Evolutionary conservation across 2,329 filamentous ascomycete species (phyloP).

Genomic region (Thielaviopsis ethacetica): DNA sequence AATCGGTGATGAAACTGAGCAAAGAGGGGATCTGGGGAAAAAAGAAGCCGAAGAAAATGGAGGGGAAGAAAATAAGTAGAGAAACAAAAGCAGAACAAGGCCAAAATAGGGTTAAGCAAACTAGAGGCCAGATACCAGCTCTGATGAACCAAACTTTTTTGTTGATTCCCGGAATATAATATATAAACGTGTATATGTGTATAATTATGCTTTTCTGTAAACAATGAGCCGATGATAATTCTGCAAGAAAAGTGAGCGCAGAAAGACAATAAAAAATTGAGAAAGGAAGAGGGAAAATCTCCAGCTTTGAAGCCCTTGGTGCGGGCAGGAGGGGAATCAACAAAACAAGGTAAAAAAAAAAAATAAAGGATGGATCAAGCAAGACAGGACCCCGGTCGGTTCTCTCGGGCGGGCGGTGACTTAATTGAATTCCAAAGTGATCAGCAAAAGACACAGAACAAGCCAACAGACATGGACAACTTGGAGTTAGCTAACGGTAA

Average conservation of each 20-base stretch:
- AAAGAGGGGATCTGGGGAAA: neutral
- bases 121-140: conserved; percentile 7
- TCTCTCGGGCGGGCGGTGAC: neutral
- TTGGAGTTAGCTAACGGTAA: neutral
- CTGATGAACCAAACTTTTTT: neutral
- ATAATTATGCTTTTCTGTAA: neutral
- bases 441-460: neutral
- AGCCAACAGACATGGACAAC: neutral
- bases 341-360: neutral
- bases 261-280: neutral
- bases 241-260: neutral
- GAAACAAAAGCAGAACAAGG: neutral
- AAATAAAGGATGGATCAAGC: neutral
- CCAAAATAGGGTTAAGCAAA: neutral
- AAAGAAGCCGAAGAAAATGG: neutral
- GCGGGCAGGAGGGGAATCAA: neutral
- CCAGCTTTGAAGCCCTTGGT: neutral
- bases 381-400: too few species aligned
- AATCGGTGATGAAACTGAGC: neutral
- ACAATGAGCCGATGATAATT: neutral
- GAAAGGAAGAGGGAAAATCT: neutral
- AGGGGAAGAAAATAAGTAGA: neutral
- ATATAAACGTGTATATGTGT: too few species aligned
- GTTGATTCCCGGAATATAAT: neutral
- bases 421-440: neutral